phyloP scores from a whole-genome alignment of 78 protist genomes.

The Dictyostelium firmibasis region DNA sequence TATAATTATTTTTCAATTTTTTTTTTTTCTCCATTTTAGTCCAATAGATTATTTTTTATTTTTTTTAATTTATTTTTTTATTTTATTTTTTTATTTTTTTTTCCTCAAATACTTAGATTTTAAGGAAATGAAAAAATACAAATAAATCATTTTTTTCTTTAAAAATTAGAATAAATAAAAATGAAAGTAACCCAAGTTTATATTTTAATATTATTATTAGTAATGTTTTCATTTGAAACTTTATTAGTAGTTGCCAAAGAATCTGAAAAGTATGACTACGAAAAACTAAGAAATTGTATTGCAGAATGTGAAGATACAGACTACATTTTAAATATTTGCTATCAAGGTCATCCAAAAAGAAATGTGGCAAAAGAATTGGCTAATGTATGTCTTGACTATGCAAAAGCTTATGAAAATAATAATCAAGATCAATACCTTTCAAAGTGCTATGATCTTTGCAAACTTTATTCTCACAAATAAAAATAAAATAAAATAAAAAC shows the following conservation, averaged over 20 bases:
- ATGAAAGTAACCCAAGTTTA: not conserved
- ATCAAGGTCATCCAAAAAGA: not conserved
- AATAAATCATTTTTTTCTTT: not conserved
- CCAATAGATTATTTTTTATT: too few species aligned
- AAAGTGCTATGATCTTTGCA: not conserved
- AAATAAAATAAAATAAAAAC: too few species aligned
- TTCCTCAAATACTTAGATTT: too few species aligned
- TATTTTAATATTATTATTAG: not conserved
- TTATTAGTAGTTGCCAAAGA: not conserved
- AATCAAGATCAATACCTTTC: not conserved
- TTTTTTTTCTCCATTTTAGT: not conserved
- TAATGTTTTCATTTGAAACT: not conserved
- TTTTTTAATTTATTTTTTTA: too few species aligned
- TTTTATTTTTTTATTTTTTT: too few species aligned
- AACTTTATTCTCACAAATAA: not conserved
- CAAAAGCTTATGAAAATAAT: not conserved
- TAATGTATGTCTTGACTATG: not conserved
- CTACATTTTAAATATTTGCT: not conserved
- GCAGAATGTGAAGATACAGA: not conserved
- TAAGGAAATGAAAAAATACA: too few species aligned
- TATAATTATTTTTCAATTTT: too few species aligned
- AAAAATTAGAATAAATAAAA: not conserved
- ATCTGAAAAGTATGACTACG: not conserved
- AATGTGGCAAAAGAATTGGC: not conserved
- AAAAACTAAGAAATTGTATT: not conserved